These are phyloP conservation scores for Hymenoscyphus albidus DNA, from an alignment of 2,329 filamentous ascomycete genomes.

Conservation along the genomic window DNA sequence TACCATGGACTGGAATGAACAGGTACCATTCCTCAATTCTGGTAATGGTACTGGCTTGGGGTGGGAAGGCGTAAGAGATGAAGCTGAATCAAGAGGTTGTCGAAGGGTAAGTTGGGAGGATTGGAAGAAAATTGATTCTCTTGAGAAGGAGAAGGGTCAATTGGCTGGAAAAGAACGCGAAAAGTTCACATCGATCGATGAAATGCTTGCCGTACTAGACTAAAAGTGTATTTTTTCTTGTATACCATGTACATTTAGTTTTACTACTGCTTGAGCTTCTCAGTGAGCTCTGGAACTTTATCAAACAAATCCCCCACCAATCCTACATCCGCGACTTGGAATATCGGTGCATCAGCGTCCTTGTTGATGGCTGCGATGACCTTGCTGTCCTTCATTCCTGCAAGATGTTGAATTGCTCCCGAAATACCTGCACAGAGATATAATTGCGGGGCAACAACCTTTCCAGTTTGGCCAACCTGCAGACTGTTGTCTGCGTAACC, in stretches of 20 bases:
- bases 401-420: conserved; percentile 95
- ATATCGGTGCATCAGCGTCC: conserved; percentile 93
- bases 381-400: conserved; percentile 99
- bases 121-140: conserved; percentile 81
- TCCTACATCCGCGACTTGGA: conserved; percentile 95
- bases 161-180: conserved; percentile 72
- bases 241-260: conserved; percentile 20
- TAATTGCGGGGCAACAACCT: conserved; percentile 93
- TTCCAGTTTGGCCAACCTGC: conserved; percentile 97
- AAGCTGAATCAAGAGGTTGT: conserved; percentile 53
- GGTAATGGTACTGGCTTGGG: conserved; percentile 46
- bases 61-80: conserved; percentile 71
- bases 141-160: conserved; percentile 65
- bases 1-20: conserved; percentile 65
- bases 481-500: conserved; percentile 98
- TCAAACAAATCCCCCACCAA: conserved; percentile 94
- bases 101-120: conserved; percentile 74
- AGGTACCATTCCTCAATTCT: conserved; percentile 46
- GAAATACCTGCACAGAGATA: conserved; percentile 96
- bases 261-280: conserved; percentile 65
- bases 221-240: conserved; percentile 29
- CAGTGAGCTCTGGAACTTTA: conserved; percentile 90
- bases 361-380: conserved; percentile 99
- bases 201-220: conserved; percentile 54
- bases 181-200: conserved; percentile 55